Evolutionary conservation across 208 protist species (phyloP), one percentile per base, ranked within the genome.

Genomic region (Sergeia podlipaevii): DNA sequence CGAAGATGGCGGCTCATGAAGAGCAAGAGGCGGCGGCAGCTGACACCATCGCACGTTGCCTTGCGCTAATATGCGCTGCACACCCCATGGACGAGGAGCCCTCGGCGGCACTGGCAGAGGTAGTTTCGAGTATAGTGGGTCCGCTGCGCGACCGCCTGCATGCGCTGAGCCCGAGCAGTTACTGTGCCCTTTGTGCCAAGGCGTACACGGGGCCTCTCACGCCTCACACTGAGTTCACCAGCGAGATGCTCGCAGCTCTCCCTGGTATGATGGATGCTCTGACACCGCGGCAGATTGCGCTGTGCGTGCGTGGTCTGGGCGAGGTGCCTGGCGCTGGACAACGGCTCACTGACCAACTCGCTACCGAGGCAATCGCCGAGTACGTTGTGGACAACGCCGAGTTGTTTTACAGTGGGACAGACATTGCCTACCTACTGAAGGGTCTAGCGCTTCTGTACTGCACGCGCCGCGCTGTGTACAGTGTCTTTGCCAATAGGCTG

Each of bases 401-500:
- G 39, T 58, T 89, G 13, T 86, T 95, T 59, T 78, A 64, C 29
- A 74, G 67, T 44, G 84, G 76, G 0, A 60, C 20, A 3, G 76
- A 84, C 30, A 78, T 95, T 36, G 69, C 75, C 0, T 20, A 50
- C n/a, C 37, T 95, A 33, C 58, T 95, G 13, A 66, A 79, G 45
- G 88, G 88, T 18, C 85, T 95, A 44, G 64, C 83, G n/a, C 74
- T 65, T 34, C 70, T 91, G 47, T 78, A 86, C 39, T 80, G 73
- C 64, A 90, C 76, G 11, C 85, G 85, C 42, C 71, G 88, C n/a
- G 73, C 60, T 41, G 39, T 95, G 15, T 95, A 89, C 63, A 82
- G 62, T 38, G 81, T 90, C 2, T 80, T 87, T 47, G 29, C 80
- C 4, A 60, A 36, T 15, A 74, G 72, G 10, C 65, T 95, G 2